Base-by-base conservation (phyloP, 768 basidiomycete species). In the Cystofilobasidium bisporidii region DNA sequence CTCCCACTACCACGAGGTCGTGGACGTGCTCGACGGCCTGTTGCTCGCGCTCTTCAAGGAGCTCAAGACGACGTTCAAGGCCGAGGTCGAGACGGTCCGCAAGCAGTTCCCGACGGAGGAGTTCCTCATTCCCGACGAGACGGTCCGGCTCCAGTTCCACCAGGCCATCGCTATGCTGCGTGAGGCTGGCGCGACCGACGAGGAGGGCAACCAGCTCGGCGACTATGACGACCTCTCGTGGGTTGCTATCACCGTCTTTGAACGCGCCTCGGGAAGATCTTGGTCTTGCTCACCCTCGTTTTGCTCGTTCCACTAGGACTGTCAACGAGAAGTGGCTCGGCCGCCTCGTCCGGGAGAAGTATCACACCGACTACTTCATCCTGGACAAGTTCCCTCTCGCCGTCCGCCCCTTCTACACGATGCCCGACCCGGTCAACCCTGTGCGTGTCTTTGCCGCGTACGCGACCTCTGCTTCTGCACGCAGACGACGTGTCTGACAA, bases 351-450 rank as follows among this genome's bases (percentile, higher is more conserved):
- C 89, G 87, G 75, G 86, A 84, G 61, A 97, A 96, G 79, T 94
- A 96, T 76, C 85, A 91, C 73, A 97, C 91, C 55, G 96, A 99
- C 78, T 99, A 97, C 81, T 99, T 88, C 80, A 98, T 98, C 77
- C 86, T 99, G 72, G 96, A 99, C 82, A 99, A 98, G 79, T 99
- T 98, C 83, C 96, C 96, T 6, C 82, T 93, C 77, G 87, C 83
- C 43, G 85, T 98, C 68, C 88, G 96, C 64, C 96, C 96, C 3
- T 99, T 99, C 80, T 99, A 99, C 79, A 99, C 96, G 64, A 98
- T 99, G 96, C 89, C 93, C 65, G 96, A 99, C 80, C 85, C 94
- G 17, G 81, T 83, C 70, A 87, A 98, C 78, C 86, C 89, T 10
- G 90, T 91, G 72, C 72, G 74, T 3, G 18, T 17, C 12, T 1